Conservation (phyloP, 1,139 yeast species). For the Petasospora fabianii region DNA sequence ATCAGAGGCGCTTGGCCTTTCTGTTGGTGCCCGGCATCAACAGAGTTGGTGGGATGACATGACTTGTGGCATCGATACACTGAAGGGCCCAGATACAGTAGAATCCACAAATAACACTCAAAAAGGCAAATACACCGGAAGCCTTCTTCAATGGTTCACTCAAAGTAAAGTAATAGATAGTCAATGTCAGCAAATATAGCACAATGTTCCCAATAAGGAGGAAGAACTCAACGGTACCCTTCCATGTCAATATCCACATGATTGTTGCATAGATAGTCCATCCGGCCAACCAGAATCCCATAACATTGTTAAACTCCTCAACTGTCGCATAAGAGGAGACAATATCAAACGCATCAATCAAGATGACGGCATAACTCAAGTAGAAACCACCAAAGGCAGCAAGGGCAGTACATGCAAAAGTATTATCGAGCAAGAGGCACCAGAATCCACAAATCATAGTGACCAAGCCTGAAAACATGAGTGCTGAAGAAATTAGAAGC, state of each 20-base stretch:
- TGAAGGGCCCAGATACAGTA: slow-evolving; percentile 12
- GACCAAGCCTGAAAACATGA: slow-evolving; percentile 61
- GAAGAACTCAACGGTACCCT: slow-evolving; percentile 61
- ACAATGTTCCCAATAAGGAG: slow-evolving; percentile 46
- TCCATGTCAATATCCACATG: slow-evolving; percentile 55
- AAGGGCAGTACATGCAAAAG: slow-evolving; percentile 63
- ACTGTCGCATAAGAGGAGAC: slow-evolving; percentile 45
- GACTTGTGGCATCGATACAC: slow-evolving; percentile 9
- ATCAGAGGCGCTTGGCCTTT: slow-evolving; percentile 7
- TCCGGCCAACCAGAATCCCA: slow-evolving; percentile 60
- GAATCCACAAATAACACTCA: slow-evolving; percentile 25
- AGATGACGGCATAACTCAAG: slow-evolving; percentile 60
- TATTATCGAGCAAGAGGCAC: slow-evolving; percentile 63
- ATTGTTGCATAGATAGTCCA: slow-evolving; percentile 64
- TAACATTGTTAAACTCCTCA: slow-evolving; percentile 44
- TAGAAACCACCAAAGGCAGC: slow-evolving; percentile 75
- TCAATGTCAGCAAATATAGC: slow-evolving; percentile 52
- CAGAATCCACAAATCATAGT: slow-evolving; percentile 64
- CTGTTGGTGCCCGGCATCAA: slow-evolving; percentile 15
- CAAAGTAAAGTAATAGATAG: slow-evolving; percentile 53
- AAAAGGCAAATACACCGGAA: slow-evolving; percentile 68
- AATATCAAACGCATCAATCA: slow-evolving; percentile 53
- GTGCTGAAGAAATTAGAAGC: slow-evolving; percentile 45
- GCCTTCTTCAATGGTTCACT: slow-evolving; percentile 48
- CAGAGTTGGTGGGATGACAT: slow-evolving; percentile 12